These are phyloP conservation scores for Pichia manshurica DNA, from an alignment of 805 yeast genomes.

Conservation along the genomic window DNA sequence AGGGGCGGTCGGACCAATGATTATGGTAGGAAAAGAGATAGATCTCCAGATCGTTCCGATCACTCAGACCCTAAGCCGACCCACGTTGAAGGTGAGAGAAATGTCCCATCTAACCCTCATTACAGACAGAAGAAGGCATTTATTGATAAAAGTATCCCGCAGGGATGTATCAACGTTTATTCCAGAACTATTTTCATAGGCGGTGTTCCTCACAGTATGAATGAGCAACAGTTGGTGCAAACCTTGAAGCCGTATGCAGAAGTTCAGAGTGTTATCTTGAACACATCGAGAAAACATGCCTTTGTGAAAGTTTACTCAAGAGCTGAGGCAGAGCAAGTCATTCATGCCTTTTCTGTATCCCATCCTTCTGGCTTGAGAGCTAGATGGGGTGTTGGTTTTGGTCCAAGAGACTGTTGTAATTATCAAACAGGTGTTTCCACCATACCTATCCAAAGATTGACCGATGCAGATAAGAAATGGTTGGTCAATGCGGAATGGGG, in stretches of 20 bases:
- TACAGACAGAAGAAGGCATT: slow-evolving; percentile 70
- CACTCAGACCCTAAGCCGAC: slow-evolving; percentile 26
- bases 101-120: slow-evolving; percentile 67
- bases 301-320: slow-evolving; percentile 92
- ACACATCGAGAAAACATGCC: slow-evolving; percentile 89
- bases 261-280: slow-evolving; percentile 84
- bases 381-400: slow-evolving; percentile 98
- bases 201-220: slow-evolving; percentile 82
- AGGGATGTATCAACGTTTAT: slow-evolving; percentile 73
- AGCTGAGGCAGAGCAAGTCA: slow-evolving; percentile 81
- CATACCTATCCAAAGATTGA: slow-evolving; percentile 79
- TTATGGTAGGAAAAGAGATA: slow-evolving; percentile 42
- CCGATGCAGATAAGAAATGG: slow-evolving; percentile 94
- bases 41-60: slow-evolving; percentile 40
- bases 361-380: slow-evolving; percentile 71
- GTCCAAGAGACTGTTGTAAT: slow-evolving; percentile 97
- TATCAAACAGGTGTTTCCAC: slow-evolving; percentile 85
- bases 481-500: slow-evolving; percentile 90
- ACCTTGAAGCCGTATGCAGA: slow-evolving; percentile 81
- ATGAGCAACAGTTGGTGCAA: slow-evolving; percentile 62
- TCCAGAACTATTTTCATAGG: slow-evolving; percentile 93
- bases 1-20: slow-evolving; percentile 19
- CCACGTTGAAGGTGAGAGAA: slow-evolving; percentile 50
- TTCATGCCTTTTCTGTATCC: slow-evolving; percentile 57
- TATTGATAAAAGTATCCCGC: slow-evolving; percentile 65